A percentile compares a stretch with the other conserved stretches of the same genome.
Conservation (phyloP, 2,329 filamentous ascomycete genomes). For the Diaporthe amygdali region DNA sequence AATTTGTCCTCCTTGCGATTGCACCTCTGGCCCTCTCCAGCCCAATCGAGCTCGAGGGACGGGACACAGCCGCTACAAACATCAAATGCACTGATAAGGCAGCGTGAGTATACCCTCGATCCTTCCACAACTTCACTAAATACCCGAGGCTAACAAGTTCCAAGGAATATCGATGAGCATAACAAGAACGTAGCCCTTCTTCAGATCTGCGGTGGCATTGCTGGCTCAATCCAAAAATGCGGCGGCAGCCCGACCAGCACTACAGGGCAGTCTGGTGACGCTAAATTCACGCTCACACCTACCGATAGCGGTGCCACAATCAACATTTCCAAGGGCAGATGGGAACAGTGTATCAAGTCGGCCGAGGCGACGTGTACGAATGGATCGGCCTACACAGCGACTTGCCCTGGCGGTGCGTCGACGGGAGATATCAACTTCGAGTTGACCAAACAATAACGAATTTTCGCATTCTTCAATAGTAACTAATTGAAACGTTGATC, state of each 20-base stretch:
- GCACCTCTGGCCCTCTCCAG: not conserved
- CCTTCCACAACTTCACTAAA: no score
- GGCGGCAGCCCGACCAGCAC: conserved; percentile 48
- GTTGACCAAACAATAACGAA: conserved; percentile 33
- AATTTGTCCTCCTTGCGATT: not conserved
- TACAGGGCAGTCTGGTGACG: conserved; percentile 50
- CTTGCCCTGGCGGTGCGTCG: conserved; percentile 52
- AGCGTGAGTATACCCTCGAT: not conserved
- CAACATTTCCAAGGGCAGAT: conserved; percentile 57
- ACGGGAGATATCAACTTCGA: conserved; percentile 50
- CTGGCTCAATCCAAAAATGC: conserved; percentile 51
- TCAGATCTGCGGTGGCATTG: conserved; percentile 63
- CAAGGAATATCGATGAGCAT: conserved; percentile 50
- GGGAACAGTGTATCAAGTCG: conserved; percentile 59
- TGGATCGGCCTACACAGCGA: conserved; percentile 50
- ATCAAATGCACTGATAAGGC: conserved; percentile 12
- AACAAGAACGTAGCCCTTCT: conserved; percentile 65
- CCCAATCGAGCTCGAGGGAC: conserved; percentile 4
- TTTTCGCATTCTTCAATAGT: not conserved
- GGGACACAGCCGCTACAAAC: not conserved
- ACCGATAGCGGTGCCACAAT: conserved; percentile 51
- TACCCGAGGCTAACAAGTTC: not conserved
- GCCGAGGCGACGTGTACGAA: conserved; percentile 55
- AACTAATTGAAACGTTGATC: not conserved
- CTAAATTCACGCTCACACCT: conserved; percentile 51